Evolutionary conservation across 257 asterid species (phyloP).

Genomic region (Paraleonurus japonicus): DNA sequence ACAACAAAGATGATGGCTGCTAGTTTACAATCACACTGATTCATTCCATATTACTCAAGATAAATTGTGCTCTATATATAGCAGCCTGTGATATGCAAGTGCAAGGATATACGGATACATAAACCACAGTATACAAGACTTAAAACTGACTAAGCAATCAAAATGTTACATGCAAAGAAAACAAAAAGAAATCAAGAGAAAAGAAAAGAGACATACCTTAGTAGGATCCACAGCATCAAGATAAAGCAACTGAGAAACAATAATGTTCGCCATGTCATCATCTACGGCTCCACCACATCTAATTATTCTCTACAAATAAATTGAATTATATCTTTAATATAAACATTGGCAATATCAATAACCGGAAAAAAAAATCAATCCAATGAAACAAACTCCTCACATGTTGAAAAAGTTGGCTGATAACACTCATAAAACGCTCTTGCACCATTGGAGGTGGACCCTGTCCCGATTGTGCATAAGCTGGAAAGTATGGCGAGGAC

Average conservation of each 20-base stretch:
- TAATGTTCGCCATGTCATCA: slow-evolving; percentile 94
- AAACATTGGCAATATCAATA: too few relatives aligned
- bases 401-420: slow-evolving; percentile 90
- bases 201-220: slow-evolving; percentile 43
- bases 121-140: not conserved
- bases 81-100: not conserved
- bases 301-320: slow-evolving; percentile 65
- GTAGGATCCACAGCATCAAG: slow-evolving; percentile 91
- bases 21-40: not conserved
- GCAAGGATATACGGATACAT: not conserved
- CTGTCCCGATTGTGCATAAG: slow-evolving; percentile 66
- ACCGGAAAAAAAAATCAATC: too few relatives aligned
- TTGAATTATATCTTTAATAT: not conserved
- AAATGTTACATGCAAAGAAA: not conserved
- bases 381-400: slow-evolving; percentile 36
- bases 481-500: slow-evolving; percentile 77
- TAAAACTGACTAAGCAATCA: not conserved
- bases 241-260: slow-evolving; percentile 95
- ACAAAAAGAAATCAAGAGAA: not conserved
- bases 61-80: not conserved
- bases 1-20: not conserved
- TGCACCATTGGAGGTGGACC: slow-evolving; percentile 90
- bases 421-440: slow-evolving; percentile 89
- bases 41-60: not conserved
- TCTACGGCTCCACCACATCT: slow-evolving; percentile 99